Conservation (phyloP, 192 early-diverging fungal species). For the Coemansia sp. region DNA sequence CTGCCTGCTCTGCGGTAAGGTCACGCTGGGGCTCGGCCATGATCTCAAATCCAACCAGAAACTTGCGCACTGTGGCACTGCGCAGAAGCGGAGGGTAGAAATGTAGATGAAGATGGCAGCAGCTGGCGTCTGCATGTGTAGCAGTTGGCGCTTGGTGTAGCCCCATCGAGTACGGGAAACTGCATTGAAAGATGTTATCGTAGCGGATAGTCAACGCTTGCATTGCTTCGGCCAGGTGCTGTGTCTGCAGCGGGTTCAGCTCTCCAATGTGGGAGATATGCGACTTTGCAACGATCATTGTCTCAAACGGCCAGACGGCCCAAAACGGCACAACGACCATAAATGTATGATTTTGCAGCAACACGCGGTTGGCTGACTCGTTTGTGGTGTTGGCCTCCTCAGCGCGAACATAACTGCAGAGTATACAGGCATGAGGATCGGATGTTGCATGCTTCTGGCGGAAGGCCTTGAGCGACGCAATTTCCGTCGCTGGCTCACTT, state of each 20-base stretch:
- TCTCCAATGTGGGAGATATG: slow-evolving; percentile 63
- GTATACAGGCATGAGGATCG: slow-evolving; percentile 56
- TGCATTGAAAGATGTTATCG: slow-evolving; percentile 88
- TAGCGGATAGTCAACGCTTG: slow-evolving; percentile 78
- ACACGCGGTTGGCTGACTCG: slow-evolving; percentile 57
- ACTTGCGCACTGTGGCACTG: slow-evolving; percentile 89
- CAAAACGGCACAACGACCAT: slow-evolving; percentile 90
- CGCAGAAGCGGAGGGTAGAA: slow-evolving; percentile 95
- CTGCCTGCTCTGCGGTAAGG: slow-evolving; percentile 91
- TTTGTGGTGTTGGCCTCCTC: slow-evolving; percentile 35
- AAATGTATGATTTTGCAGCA: slow-evolving; percentile 80
- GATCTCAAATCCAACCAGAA: slow-evolving; percentile 95
- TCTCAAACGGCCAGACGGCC: slow-evolving; percentile 97
- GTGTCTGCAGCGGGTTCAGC: slow-evolving; percentile 52
- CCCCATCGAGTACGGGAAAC: slow-evolving; percentile 97
- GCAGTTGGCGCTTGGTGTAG: slow-evolving; percentile 83
- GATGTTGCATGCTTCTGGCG: slow-evolving; percentile 40
- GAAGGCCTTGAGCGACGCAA: slow-evolving; percentile 65
- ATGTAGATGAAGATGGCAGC: slow-evolving; percentile 85
- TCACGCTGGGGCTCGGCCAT: slow-evolving; percentile 92
- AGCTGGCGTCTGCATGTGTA: slow-evolving; percentile 49
- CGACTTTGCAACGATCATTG: slow-evolving; percentile 71
- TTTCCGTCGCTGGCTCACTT: slow-evolving; percentile 73
- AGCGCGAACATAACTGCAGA: slow-evolving; percentile 75
- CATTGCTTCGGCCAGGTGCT: slow-evolving; percentile 75